A percentile compares a stretch with the other conserved stretches of the same genome.
Evolutionary conservation across 1,284 basidiomycete species (phyloP).

Genomic region (Ceratobasidium sp.): DNA sequence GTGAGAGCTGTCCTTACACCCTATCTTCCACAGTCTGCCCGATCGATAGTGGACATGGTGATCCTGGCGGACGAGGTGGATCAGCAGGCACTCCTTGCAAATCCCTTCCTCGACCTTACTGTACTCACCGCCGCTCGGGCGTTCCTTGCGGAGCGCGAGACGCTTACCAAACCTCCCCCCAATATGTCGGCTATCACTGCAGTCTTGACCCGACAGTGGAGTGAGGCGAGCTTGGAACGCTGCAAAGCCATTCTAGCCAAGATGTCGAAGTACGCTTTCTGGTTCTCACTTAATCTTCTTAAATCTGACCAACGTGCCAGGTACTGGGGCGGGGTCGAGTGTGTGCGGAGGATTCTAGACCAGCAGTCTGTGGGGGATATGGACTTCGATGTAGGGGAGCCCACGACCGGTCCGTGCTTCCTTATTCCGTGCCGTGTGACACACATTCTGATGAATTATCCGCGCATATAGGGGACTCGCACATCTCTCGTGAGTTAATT

Average conservation of each 20-base stretch:
- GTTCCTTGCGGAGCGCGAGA: slow-evolving; percentile 44
- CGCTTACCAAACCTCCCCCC: slow-evolving; percentile 39
- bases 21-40: slow-evolving; percentile 40
- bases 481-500: slow-evolving; percentile 42
- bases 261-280: slow-evolving; percentile 42
- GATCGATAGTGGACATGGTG: slow-evolving; percentile 45
- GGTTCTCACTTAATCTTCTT: background rate
- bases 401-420: slow-evolving; percentile 28
- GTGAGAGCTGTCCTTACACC: background rate
- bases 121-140: slow-evolving; percentile 43
- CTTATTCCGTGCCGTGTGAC: background rate
- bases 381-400: slow-evolving; percentile 44
- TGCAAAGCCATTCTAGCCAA: slow-evolving; percentile 42
- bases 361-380: slow-evolving; percentile 43
- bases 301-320: slow-evolving; percentile 12
- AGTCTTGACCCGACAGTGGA: slow-evolving; percentile 43
- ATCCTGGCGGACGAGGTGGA: slow-evolving; percentile 43
- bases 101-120: slow-evolving; percentile 44
- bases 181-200: slow-evolving; percentile 41
- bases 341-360: slow-evolving; percentile 43
- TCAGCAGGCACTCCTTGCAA: slow-evolving; percentile 42
- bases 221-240: slow-evolving; percentile 42
- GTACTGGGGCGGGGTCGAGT: slow-evolving; percentile 44
- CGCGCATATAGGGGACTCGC: slow-evolving; percentile 40
- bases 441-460: background rate